Evolutionary conservation across 2,329 filamentous ascomycete genomes (phyloP), one percentile per base, ranked within the genome.

Genomic region (Claviceps pusilla): DNA sequence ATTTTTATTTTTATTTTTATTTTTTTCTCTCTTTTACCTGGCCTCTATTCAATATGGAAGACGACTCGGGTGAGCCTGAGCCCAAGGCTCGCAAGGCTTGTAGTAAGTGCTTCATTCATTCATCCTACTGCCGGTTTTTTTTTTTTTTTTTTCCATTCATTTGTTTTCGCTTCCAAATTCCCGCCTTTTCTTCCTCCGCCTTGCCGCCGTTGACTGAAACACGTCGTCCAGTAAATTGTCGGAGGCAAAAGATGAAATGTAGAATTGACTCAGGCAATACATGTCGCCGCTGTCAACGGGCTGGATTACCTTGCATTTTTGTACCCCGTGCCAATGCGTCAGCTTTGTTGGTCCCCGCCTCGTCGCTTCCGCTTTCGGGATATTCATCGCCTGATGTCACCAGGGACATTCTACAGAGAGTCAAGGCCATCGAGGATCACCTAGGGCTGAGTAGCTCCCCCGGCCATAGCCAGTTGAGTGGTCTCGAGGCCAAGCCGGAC

Each of bases 241-340:
- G 61, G 31, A 59, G 57, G 29, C 64, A 64, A 53, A 65, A 69
- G 61, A 69, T 70, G 67, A 69, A 67, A 59, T 70, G 68, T 55
- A 62, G 64, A 45, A 64, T 69, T 24, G 67, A 69, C 16, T 59
- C 61, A 7, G 64, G 66, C 29, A 60, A 62, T 16, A 63, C 63
- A 0, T 69, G 67, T 57, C 65, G 67, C 19, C 61, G 67, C 55
- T 70, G 66, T 54, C 54, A 63, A 19, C 63, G 65, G 9, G 61
- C 63, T 5, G 66, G 66, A n/a, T 62, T 68, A 10, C 65, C 67
- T 28, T 72, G 69, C 58, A 62, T 71, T 12, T 71, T 71, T 55
- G 68, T 70, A 37, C 69, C 69, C 11, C 63, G 69, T 45, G 68
- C 68, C 47, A 71, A 71, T 58, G 69, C 69, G 3, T 50, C 52